Evolutionary conservation across 148 eudicot genomes (phyloP).

Genomic region (Cornus florida): DNA sequence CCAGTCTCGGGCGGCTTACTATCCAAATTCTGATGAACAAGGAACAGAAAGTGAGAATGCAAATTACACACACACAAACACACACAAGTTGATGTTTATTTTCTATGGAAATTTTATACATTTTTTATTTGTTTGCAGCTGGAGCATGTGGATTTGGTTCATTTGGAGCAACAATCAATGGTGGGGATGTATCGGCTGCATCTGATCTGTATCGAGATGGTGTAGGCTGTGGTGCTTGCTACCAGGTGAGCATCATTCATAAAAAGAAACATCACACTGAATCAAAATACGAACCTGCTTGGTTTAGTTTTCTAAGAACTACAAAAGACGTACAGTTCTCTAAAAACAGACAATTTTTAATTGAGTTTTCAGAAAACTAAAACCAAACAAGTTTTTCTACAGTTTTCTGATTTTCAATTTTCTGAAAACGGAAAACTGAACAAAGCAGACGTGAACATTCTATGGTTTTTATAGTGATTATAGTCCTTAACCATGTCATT

Average conservation of each 20-base stretch:
- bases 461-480: not conserved
- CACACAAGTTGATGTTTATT: not conserved
- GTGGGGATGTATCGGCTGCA: constrained; percentile 63
- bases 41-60: constrained; percentile 54
- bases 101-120: no score
- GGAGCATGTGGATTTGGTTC: constrained; percentile 57
- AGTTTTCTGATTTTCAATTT: no score
- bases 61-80: not conserved
- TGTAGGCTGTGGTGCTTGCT: constrained; percentile 68
- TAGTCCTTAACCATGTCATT: not conserved
- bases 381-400: no score
- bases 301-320: no score
- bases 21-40: constrained; percentile 39
- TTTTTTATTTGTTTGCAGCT: constrained; percentile 25
- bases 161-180: constrained; percentile 63
- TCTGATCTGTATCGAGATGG: constrained; percentile 54
- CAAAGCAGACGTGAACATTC: not conserved
- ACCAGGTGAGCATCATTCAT: constrained; percentile 35
- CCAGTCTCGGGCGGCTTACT: constrained; percentile 51
- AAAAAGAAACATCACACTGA: not conserved
- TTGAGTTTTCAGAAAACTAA: no score
- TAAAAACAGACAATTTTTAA: no score
- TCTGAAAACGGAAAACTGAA: no score
- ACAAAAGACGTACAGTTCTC: no score
- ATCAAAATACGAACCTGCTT: not conserved